Conservation (phyloP, 129 eudicot genomes). For the Flaveria trinervia region DNA sequence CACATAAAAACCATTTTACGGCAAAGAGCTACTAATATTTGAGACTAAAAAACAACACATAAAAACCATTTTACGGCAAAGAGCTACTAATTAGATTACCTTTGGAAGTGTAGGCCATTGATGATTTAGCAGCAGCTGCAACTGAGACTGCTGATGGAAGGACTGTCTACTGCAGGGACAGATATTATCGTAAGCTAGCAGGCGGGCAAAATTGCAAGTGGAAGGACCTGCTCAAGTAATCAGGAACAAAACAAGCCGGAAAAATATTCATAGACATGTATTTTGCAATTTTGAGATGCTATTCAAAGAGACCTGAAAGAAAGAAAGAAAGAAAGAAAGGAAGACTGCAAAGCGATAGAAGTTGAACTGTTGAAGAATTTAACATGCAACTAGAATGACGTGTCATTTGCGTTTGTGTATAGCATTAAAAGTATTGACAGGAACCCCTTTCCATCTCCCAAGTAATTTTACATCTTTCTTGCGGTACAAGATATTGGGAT, state of each 20-base stretch:
- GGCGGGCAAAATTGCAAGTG: constrained; percentile 99
- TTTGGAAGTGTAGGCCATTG: constrained; percentile 61
- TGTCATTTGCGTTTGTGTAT: constrained; percentile 16
- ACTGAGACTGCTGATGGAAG: constrained; percentile 92
- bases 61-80: constrained; percentile 43
- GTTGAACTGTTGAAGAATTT: constrained; percentile 36
- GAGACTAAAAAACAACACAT: not conserved
- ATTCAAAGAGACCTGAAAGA: constrained; percentile 21
- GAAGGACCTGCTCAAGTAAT: constrained; percentile 77
- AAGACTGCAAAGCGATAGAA: constrained; percentile 5
- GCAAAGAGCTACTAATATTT: too few relatives aligned
- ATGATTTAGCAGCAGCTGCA: constrained; percentile 57
- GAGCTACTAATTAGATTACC: constrained; percentile 73
- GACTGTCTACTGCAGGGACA: constrained; percentile 93
- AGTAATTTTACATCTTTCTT: not conserved
- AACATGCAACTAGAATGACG: constrained; percentile 25
- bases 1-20: too few relatives aligned
- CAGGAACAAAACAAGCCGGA: constrained; percentile 4
- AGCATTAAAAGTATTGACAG: constrained; percentile 19
- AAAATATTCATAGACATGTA: constrained; percentile 24
- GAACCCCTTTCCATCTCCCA: constrained; percentile 14
- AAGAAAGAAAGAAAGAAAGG: constrained; percentile 17
- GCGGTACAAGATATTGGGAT: not conserved
- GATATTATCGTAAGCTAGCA: constrained; percentile 78
- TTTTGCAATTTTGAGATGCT: constrained; percentile 27